Base-by-base conservation (phyloP, 805 yeast genomes). In the Lipomyces kockii region DNA sequence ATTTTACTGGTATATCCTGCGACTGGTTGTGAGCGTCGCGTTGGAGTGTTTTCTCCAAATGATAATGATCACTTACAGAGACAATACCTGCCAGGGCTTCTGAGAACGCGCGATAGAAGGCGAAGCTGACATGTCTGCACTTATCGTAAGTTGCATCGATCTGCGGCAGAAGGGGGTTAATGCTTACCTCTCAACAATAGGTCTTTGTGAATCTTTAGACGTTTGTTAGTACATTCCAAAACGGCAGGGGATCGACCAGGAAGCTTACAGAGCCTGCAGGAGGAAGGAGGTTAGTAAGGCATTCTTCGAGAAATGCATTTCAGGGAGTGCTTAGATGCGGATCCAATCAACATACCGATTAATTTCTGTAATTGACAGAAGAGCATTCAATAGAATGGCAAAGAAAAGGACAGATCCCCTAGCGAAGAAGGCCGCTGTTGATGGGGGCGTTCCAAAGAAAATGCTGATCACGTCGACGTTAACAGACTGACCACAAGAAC, bases 1-100 rank as follows among this genome's bases (percentile, higher is more conserved):
- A 57, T 73, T 86, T 86, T 57, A 81, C 75, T 2, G 89, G 90
- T 34, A 86, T 69, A 74, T 88, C 90, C 8, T 49, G 53, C 27
- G 20, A 2, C 7, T 49, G 53, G 53, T 20, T 17, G 53, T 49
- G 53, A 49, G 53, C 25, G 53, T 20, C 53, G 53, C 1, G 53
- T 49, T 49, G 27, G 25, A 17, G 53, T 49, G 53, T 17, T 49
- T 6, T 49, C 9, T 49, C 17, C 53, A 49, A n/a, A 17, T 49
- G 25, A 49, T 14, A 49, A 49, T 49, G 53, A 49, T 27, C 25
- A 49, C 53, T 49, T 49, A 49, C 53, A 52, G 88, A 81, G 17
- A 87, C 69, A 64, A 88, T 81, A 1, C 88, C 84, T 0, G 89
- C 87, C 46, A 88, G 72, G 0, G 91, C 89, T 73, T 88, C 89